A percentile compares a stretch with the other conserved stretches of the same genome.
These are phyloP conservation scores for Aspergillus leporis DNA, from an alignment of 495 filamentous ascomycete genomes.

Conservation along the genomic window DNA sequence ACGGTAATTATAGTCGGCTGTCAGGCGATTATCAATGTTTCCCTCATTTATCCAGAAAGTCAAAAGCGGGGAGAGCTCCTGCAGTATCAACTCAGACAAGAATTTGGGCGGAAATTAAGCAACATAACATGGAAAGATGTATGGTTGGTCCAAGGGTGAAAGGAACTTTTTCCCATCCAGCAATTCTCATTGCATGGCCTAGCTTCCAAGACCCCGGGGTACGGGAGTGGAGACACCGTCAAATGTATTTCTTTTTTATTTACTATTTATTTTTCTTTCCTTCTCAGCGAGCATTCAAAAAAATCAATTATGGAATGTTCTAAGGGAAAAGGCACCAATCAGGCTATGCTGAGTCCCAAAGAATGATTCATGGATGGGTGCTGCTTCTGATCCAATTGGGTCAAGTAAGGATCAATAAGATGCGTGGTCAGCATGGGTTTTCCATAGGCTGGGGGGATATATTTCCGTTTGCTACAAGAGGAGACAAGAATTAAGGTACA, in stretches of 20 bases:
- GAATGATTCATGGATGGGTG: background rate
- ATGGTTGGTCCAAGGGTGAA: slow-evolving; percentile 16
- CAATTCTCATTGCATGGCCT: slow-evolving; percentile 4
- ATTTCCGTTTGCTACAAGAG: background rate
- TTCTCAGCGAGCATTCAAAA: background rate
- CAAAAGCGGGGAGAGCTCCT: background rate
- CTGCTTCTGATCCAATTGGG: no score
- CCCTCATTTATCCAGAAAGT: background rate
- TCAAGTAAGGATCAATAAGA: no score
- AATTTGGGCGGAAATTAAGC: slow-evolving; percentile 5
- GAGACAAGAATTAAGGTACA: background rate
- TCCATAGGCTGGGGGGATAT: background rate
- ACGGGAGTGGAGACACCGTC: slow-evolving; percentile 5
- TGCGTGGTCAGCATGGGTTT: background rate
- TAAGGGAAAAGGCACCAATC: background rate
- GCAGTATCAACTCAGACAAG: background rate
- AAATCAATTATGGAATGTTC: background rate
- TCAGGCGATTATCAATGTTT: background rate
- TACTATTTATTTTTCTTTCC: background rate
- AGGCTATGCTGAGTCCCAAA: background rate
- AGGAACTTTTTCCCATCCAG: slow-evolving; percentile 10
- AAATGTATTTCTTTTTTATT: background rate
- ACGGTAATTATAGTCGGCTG: background rate
- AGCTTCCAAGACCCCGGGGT: background rate
- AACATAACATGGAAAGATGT: background rate